These are phyloP conservation scores for Globisporangium orthogonon DNA, from an alignment of 352 stramenopile species.

Conservation along the genomic window DNA sequence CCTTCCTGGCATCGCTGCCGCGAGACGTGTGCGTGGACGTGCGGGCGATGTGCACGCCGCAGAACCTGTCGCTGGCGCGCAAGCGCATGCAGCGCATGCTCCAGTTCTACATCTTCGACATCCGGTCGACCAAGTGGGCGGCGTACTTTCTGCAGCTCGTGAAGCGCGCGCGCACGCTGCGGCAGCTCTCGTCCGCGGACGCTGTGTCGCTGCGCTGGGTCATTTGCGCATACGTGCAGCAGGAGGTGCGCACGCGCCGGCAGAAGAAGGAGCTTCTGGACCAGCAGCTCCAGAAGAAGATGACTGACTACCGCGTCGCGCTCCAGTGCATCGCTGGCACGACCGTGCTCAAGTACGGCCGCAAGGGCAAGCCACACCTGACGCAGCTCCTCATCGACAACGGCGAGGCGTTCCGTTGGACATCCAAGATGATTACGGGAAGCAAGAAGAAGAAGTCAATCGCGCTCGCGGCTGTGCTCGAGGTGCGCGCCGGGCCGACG, in stretches of 20 bases:
- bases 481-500: slow-evolving; percentile 41
- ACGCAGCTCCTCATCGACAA: slow-evolving; percentile 77
- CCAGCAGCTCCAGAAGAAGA: slow-evolving; percentile 59
- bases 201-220: slow-evolving; percentile 57
- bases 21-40: slow-evolving; percentile 42
- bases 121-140: slow-evolving; percentile 74
- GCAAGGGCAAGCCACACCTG: slow-evolving; percentile 70
- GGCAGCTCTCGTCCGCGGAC: slow-evolving; percentile 20
- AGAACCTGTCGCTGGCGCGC: slow-evolving; percentile 17
- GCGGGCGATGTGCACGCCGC: slow-evolving; percentile 29
- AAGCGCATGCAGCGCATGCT: slow-evolving; percentile 32
- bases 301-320: slow-evolving; percentile 80
- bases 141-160: slow-evolving; percentile 70
- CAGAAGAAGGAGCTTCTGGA: slow-evolving; percentile 40
- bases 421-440: slow-evolving; percentile 53
- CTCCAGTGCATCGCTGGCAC: slow-evolving; percentile 74
- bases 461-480: slow-evolving; percentile 45
- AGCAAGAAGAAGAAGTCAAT: slow-evolving; percentile 67
- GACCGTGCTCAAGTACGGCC: slow-evolving; percentile 70
- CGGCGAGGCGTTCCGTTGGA: slow-evolving; percentile 74
- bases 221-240: slow-evolving; percentile 49
- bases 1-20: slow-evolving; percentile 26
- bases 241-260: slow-evolving; percentile 33
- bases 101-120: slow-evolving; percentile 57
- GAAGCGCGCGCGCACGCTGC: slow-evolving; percentile 21